phyloP scores from a whole-genome alignment of 164 flowering plant genomes.

The Aristolochia contorta region DNA sequence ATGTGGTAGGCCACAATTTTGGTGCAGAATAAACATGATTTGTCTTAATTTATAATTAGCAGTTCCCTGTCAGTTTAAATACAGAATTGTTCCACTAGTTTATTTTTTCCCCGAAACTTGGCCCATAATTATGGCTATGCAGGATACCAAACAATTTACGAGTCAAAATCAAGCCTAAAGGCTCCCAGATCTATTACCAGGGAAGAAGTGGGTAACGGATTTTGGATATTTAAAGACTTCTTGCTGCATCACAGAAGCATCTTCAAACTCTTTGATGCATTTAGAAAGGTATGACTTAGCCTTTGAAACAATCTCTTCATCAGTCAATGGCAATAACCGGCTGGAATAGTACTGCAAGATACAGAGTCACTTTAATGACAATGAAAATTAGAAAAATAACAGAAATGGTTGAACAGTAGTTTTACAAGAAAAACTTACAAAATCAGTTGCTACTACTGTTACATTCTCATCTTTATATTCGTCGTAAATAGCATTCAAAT shows the following conservation, averaged over 20 bases:
- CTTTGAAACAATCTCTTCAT: slow-evolving; percentile 35
- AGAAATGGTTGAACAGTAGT: too few species aligned
- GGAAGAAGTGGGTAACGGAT: slow-evolving; percentile 48
- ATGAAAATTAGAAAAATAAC: background rate
- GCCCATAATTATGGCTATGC: too few species aligned
- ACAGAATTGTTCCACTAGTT: background rate
- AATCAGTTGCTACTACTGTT: slow-evolving; percentile 43
- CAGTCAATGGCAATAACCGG: slow-evolving; percentile 39
- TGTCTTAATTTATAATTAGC: too few species aligned
- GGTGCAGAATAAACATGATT: too few species aligned
- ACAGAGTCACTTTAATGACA: background rate
- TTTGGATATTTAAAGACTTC: slow-evolving; percentile 37
- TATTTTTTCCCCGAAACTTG: background rate
- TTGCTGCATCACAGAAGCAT: slow-evolving; percentile 25
- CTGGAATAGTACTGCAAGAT: slow-evolving; percentile 47
- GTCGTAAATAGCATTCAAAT: slow-evolving; percentile 49
- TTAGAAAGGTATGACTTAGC: slow-evolving; percentile 36
- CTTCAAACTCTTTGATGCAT: slow-evolving; percentile 33
- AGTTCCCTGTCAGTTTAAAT: too few species aligned
- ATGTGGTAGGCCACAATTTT: too few species aligned
- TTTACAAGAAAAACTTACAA: slow-evolving; percentile 31
- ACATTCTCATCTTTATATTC: slow-evolving; percentile 34
- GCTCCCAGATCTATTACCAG: slow-evolving; percentile 25
- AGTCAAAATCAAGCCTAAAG: too few species aligned
- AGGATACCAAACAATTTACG: too few species aligned